Base-by-base conservation (phyloP, 805 yeast species). In the Pichia deserticola region DNA sequence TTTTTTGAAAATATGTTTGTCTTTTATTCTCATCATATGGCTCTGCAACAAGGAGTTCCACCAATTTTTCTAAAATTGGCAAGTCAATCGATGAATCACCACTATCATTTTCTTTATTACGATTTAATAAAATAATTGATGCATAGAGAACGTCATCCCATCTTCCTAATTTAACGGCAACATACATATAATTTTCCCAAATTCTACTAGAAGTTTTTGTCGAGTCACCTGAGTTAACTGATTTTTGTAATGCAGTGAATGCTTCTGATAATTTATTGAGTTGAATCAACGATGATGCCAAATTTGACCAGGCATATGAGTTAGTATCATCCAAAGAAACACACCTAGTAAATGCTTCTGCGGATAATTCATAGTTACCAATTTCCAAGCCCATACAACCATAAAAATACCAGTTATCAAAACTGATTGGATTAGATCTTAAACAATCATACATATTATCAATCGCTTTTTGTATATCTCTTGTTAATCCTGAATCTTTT, bases 341-440 rank as follows among this genome's bases (percentile, higher is more conserved):
- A 69, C 97, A 89, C 59, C 97, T 74, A 0, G 96, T 84, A 63
- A 93, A 90, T 0, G 97, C 97, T 61, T 87, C 95, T 0, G 95
- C 82, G 0, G 97, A 96, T 41, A 86, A 66, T 28, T 82, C 85
- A 69, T 76, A 86, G 57, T 84, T 80, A 7, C 69, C 74, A 12
- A 79, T 65, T 61, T 89, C 96, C 45, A 93, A 70, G 0, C 95
- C 96, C 49, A 90, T 72, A 62, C 96, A 88, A 6, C 98, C 98
- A 61, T 90, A 89, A 59, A 89, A 79, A 63, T 82, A 92, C 96
- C 98, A 89, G 36, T 92, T 85, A 20, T 85, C 87, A 57, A 77
- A 81, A 58, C 77, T 79, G 47, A 88, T 70, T 9, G 97, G 93
- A 62, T 84, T 84, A 30, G 81, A 79, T 27, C 75, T 70, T 51